Evolutionary conservation across 805 yeast species (phyloP).

Genomic region (Pichia deserticola): DNA sequence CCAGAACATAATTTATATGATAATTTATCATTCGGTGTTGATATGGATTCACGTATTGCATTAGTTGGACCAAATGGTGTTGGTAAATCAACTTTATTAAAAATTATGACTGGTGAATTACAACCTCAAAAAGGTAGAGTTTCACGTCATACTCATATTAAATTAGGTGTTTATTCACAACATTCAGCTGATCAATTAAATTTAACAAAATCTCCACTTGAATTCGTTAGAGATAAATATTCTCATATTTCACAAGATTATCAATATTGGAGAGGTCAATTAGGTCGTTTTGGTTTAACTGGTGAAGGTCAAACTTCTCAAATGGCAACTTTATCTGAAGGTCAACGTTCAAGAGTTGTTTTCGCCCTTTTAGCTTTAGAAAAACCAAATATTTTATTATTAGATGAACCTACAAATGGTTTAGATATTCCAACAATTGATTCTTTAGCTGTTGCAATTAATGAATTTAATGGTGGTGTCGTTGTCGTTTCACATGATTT

Average conservation of each 20-base stretch:
- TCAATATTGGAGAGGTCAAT: constrained; percentile 97
- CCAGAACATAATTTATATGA: constrained; percentile 84
- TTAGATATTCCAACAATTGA: constrained; percentile 97
- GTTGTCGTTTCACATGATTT: constrained; percentile 98
- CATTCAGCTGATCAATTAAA: constrained; percentile 98
- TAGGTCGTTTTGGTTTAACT: constrained; percentile 96
- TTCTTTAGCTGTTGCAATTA: constrained; percentile 94
- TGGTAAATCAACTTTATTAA: constrained; percentile 93
- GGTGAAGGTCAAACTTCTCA: constrained; percentile 98
- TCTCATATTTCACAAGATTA: constrained; percentile 87
- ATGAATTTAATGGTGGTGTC: constrained; percentile 94
- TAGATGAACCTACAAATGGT: constrained; percentile 99
- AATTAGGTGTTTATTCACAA: constrained; percentile 97
- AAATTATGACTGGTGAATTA: constrained; percentile 93
- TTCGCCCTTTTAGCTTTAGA: constrained; percentile 94
- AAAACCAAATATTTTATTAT: constrained; percentile 84
- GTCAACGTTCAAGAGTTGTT: constrained; percentile 98
- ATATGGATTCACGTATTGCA: constrained; percentile 98
- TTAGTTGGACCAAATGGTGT: constrained; percentile 99
- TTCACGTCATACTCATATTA: constrained; percentile 93
- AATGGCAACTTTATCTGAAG: constrained; percentile 98
- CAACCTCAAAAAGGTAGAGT: constrained; percentile 91
- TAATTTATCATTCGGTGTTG: constrained; percentile 92
- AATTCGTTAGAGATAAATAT: constrained; percentile 94
- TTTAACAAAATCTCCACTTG: constrained; percentile 89